Base-by-base conservation (phyloP, 2,329 filamentous ascomycete species). In the Penicillium corylophilum region DNA sequence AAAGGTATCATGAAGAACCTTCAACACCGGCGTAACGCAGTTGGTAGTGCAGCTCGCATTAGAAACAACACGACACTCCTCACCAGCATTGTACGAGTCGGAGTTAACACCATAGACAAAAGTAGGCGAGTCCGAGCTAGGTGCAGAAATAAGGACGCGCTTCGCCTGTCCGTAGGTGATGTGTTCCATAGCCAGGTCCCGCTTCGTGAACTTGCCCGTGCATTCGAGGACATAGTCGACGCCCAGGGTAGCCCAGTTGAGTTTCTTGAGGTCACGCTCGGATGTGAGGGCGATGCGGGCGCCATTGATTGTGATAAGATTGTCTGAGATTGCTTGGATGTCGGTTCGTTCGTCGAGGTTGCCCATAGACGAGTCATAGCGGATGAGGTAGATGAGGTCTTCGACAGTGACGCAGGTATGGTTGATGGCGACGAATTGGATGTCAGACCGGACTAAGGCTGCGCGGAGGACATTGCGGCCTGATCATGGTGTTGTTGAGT, bases 291-390 rank as follows among this genome's bases (percentile, higher is more conserved):
- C 55, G 28, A 66, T 64, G 26, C 48, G 48, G 2, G 51, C 51
- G 47, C 57, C 58, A 20, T 61, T 54, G 42, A 67, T 55, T 26
- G 52, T 54, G 75, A 95, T 83, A 45, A 87, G 84, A 67, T 88
- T 89, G 80, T 95, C 92, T 84, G 95, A 95, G 74, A 82, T 71
- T 65, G 90, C 90, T 82, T 96, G 90, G 75, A 89, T 89, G 63
- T 88, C 89, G 82, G 95, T 90, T 76, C 94, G 93, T 82, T 93
- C 91, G 78, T 95, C 85, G 87, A 95, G 94, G 83, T 95, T 93
- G 68, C 87, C 88, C 89, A 93, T 66, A 10, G 57, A 61, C 3
- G 62, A 65, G 41, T 64, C 61, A 44, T 63, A 65, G 48, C 59
- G 54, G 54, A 66, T 62, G 7, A 64, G 64, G 51, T 67, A 64